Percentiles rank a stretch among this genome's conserved stretches.
These are phyloP conservation scores for Chalciporus sphaerocephalus DNA, from an alignment of 768 basidiomycete species.

Conservation along the genomic window DNA sequence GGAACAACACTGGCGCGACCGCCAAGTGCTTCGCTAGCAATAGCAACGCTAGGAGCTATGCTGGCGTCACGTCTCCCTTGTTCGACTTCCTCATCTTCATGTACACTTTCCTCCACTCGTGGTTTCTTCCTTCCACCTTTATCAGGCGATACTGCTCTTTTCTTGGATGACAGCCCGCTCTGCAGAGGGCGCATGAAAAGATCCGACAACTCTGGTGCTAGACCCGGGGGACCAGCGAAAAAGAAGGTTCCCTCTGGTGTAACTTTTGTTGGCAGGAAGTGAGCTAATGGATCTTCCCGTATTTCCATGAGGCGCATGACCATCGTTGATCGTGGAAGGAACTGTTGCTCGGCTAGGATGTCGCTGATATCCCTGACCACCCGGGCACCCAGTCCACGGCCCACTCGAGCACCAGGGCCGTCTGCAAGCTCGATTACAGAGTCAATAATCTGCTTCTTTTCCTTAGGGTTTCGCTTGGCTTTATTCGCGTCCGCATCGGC, in stretches of 20 bases:
- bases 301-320: constrained; percentile 86
- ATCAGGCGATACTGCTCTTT: constrained; percentile 55
- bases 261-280: constrained; percentile 81
- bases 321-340: constrained; percentile 78
- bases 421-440: constrained; percentile 80
- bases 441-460: constrained; percentile 89
- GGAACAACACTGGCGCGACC: constrained; percentile 51
- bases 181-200: constrained; percentile 79
- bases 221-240: constrained; percentile 79
- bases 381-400: constrained; percentile 57
- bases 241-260: constrained; percentile 71
- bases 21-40: constrained; percentile 54
- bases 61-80: constrained; percentile 65
- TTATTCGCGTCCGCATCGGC: constrained; percentile 31
- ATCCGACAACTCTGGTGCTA: constrained; percentile 75
- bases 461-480: constrained; percentile 52
- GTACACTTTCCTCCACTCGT: constrained; percentile 47
- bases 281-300: constrained; percentile 74
- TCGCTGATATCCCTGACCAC: constrained; percentile 54
- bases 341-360: constrained; percentile 77
- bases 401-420: constrained; percentile 49
- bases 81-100: constrained; percentile 60
- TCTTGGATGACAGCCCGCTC: constrained; percentile 48
- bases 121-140: constrained; percentile 56
- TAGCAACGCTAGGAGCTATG: constrained; percentile 54